Base-by-base conservation (phyloP, 2,329 filamentous ascomycete species). In the Ophiobolus disseminans region DNA sequence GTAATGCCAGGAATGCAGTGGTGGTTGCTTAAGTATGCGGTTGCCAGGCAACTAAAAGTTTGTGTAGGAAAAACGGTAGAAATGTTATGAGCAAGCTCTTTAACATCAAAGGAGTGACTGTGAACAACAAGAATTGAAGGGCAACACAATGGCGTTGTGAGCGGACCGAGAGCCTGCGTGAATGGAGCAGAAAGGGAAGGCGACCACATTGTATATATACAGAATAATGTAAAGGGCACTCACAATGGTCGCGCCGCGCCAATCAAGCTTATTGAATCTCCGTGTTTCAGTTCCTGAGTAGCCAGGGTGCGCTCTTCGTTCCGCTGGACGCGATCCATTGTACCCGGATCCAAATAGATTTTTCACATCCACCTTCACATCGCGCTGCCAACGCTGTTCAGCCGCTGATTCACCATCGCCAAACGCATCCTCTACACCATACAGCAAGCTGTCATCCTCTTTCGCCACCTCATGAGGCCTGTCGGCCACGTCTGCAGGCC, bases 271-370 rank as follows among this genome's bases (percentile, higher is more conserved):
- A 56, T 50, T 51, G 54, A 58, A 57, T 45, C 56, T 58, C 57
- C 62, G 56, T 70, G 70, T 73, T 73, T 73, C 70, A 71, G 56
- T 64, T 66, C 67, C 60, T 35, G 56, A 57, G 53, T 68, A 53
- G 60, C 51, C 55, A 50, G 55, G 45, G 57, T 58, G 50, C 55
- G 52, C 51, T 63, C 58, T 59, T 69, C 55, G 65, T 55, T 68
- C 53, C 66, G 55, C 44, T 57, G 49, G 59, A 45, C 50, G 51
- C 48, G 57, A 59, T 49, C 53, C 48, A 51, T 48, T 53, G 40
- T 45, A 35, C 48, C 58, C 53, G 54, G 59, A 60, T 50, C 57
- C 47, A 50, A 54, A 63, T 66, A 52, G 51, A 58, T 50, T 57
- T 57, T 66, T 69, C 68, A 68, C 68, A 68, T 60, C 47, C 30